Evolutionary conservation across 148 eudicot genomes (phyloP).

Genomic region (Fagopyrum tataricum): DNA sequence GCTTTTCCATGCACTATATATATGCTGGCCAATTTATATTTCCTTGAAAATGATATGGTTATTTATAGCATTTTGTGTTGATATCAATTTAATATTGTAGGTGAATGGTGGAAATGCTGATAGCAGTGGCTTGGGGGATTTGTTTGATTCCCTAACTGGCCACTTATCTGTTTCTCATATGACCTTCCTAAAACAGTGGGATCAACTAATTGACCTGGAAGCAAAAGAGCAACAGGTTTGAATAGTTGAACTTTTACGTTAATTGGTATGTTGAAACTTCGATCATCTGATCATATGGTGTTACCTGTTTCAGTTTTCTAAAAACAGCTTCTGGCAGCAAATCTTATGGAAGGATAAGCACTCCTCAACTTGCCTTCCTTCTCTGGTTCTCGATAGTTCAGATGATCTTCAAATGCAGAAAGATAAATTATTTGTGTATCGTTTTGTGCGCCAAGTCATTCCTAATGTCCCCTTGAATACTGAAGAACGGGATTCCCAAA

Average conservation of each 20-base stretch:
- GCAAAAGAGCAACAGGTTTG: constrained; percentile 76
- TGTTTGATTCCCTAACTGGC: constrained; percentile 61
- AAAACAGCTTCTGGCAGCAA: constrained; percentile 40
- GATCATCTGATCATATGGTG: constrained; percentile 7
- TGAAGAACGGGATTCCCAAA: constrained; percentile 21
- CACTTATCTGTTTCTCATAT: constrained; percentile 64
- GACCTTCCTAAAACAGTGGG: constrained; percentile 74
- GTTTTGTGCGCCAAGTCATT: constrained; percentile 53
- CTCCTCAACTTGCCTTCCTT: constrained; percentile 41
- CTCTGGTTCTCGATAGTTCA: constrained; percentile 72
- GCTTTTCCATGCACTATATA: neutral
- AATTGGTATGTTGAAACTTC: neutral
- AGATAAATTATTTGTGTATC: constrained; percentile 58
- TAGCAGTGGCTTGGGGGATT: constrained; percentile 75
- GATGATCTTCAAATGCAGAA: constrained; percentile 31
- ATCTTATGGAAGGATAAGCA: constrained; percentile 32
- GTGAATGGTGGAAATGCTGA: constrained; percentile 73
- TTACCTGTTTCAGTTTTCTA: constrained; percentile 35
- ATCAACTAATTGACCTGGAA: constrained; percentile 79
- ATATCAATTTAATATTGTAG: constrained; percentile 31
- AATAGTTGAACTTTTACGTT: constrained; percentile 2
- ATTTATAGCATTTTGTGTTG: constrained; percentile 4
- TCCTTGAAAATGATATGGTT: neutral
- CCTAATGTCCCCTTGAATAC: constrained; percentile 16
- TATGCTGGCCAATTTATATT: neutral